Conservation (phyloP, 2,329 filamentous ascomycete species). For the Mariannaea sp. region DNA sequence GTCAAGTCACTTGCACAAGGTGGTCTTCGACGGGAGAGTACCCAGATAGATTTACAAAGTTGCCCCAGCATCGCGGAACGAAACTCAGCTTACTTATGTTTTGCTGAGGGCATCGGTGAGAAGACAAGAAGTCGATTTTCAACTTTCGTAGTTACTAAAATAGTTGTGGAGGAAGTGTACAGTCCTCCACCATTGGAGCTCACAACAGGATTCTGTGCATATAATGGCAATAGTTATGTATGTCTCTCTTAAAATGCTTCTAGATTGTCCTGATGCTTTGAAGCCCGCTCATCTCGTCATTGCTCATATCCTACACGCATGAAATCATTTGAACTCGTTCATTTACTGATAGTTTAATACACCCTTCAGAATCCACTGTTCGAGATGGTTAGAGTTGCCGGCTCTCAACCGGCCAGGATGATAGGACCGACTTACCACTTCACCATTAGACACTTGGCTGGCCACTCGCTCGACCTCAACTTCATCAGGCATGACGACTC, state of each 20-base stretch:
- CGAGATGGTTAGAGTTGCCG: neutral
- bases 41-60: no score
- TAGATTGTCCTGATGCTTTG: neutral
- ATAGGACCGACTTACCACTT: constrained; percentile 60
- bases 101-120: no score
- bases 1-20: no score
- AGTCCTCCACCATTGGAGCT: no score
- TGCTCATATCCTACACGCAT: constrained; percentile 4
- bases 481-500: constrained; percentile 77
- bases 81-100: no score
- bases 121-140: no score
- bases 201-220: no score
- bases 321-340: neutral
- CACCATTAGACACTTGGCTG: constrained; percentile 81
- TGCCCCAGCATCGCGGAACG: no score
- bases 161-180: no score
- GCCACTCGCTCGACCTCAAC: constrained; percentile 78
- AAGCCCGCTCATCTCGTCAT: constrained; percentile 17
- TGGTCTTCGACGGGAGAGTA: no score
- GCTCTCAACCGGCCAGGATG: neutral
- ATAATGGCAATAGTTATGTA: no score
- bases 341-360: constrained; percentile 52
- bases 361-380: constrained; percentile 67
- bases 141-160: no score
- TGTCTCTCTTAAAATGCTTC: neutral